These are phyloP conservation scores for Carex littledalei DNA, from an alignment of 176 grass and related monocot species.

Conservation along the genomic window DNA sequence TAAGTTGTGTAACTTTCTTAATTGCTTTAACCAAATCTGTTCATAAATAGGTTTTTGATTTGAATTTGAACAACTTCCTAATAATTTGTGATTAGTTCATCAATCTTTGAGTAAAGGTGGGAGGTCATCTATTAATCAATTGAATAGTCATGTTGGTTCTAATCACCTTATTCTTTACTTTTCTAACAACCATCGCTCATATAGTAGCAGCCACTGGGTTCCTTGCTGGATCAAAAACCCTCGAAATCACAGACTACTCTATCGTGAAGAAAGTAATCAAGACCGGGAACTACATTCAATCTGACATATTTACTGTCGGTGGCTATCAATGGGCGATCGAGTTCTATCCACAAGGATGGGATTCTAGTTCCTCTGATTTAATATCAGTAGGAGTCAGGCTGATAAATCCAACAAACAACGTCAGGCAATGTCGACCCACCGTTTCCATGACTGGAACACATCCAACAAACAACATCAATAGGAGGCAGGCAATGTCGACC, in stretches of 20 bases:
- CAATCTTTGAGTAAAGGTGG: too few relatives aligned
- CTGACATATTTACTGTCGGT: background rate
- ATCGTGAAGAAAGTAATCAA: background rate
- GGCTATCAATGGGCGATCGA: background rate
- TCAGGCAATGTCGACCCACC: too few relatives aligned
- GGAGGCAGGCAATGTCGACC: background rate
- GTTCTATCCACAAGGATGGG: background rate
- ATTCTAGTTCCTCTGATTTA: background rate
- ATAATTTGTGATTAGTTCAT: too few relatives aligned
- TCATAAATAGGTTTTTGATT: background rate
- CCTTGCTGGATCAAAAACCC: background rate
- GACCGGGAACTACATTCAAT: background rate
- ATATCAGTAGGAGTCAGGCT: background rate
- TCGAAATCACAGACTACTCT: background rate
- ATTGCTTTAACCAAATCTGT: background rate
- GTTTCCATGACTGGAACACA: too few relatives aligned
- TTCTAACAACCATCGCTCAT: background rate
- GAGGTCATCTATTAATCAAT: too few relatives aligned
- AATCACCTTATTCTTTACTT: too few relatives aligned
- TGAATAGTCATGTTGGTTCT: too few relatives aligned
- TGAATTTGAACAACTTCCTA: background rate
- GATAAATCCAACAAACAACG: background rate
- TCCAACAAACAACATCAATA: too few relatives aligned
- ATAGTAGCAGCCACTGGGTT: background rate
- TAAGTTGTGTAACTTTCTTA: background rate